These are phyloP conservation scores for Pterocarpus santalinus DNA, from an alignment of 306 rosid genomes.

Conservation along the genomic window DNA sequence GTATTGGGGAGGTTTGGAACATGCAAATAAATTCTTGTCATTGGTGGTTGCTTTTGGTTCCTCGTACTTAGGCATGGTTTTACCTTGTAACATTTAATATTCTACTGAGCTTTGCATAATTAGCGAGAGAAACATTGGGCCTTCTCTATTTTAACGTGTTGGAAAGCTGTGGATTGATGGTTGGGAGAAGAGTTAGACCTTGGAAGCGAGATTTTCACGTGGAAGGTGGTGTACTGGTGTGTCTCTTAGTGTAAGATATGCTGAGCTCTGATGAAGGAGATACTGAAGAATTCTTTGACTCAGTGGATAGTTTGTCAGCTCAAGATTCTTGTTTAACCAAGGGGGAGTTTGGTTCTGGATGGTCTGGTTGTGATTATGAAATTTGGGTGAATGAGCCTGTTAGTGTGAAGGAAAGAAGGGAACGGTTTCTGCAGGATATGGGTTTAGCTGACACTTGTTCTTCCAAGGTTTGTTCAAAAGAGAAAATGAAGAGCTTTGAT, in stretches of 20 bases:
- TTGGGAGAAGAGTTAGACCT: slow-evolving; percentile 49
- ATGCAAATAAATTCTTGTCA: slow-evolving; percentile 49
- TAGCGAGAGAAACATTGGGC: slow-evolving; percentile 55
- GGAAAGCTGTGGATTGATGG: slow-evolving; percentile 12
- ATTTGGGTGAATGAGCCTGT: slow-evolving; percentile 81
- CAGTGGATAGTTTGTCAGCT: slow-evolving; percentile 66
- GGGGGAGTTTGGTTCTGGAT: slow-evolving; percentile 38
- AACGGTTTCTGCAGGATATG: slow-evolving; percentile 63
- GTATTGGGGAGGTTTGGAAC: slow-evolving; percentile 52
- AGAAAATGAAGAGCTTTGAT: slow-evolving; percentile 41
- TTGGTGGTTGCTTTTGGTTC: slow-evolving; percentile 61
- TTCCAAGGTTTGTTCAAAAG: slow-evolving; percentile 41
- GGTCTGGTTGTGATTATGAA: slow-evolving; percentile 58
- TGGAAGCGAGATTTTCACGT: slow-evolving; percentile 59
- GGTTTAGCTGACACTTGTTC: slow-evolving; percentile 58
- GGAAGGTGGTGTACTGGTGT: slow-evolving; percentile 45
- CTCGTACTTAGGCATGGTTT: slow-evolving; percentile 51
- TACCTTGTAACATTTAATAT: slow-evolving; percentile 43
- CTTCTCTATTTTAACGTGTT: slow-evolving; percentile 49
- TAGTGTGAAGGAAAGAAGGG: slow-evolving; percentile 79
- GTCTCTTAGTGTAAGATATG: slow-evolving; percentile 68
- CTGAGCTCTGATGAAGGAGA: slow-evolving; percentile 69
- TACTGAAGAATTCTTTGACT: slow-evolving; percentile 80
- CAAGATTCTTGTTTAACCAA: slow-evolving; percentile 52
- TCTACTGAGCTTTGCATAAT: slow-evolving; percentile 50